Percentiles rank a stretch among this genome's conserved stretches.
These are phyloP conservation scores for Didymella lethalis DNA, from an alignment of 2,329 filamentous ascomycete genomes.

Conservation along the genomic window DNA sequence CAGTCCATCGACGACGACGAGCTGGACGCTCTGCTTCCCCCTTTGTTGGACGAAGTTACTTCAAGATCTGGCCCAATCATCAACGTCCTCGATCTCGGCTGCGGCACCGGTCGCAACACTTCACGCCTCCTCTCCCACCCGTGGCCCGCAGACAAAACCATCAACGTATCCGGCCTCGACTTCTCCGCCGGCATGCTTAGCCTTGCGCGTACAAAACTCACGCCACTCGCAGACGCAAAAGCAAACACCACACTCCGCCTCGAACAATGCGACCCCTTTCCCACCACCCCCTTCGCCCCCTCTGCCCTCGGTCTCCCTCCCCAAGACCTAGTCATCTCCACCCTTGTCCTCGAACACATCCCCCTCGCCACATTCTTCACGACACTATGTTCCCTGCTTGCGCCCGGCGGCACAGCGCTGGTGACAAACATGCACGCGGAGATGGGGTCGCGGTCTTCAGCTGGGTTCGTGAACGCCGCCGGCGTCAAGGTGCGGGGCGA, in stretches of 20 bases:
- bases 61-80: constrained; percentile 25
- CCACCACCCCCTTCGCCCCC: constrained; percentile 15
- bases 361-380: constrained; percentile 61
- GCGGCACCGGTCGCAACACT: constrained; percentile 71
- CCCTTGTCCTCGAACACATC: constrained; percentile 71
- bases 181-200: constrained; percentile 66
- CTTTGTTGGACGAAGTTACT: constrained; percentile 52
- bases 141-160: constrained; percentile 29
- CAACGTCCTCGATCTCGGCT: constrained; percentile 68
- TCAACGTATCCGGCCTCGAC: constrained; percentile 63
- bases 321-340: constrained; percentile 63
- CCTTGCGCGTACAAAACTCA: constrained; percentile 56
- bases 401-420: constrained; percentile 60
- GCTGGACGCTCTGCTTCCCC: constrained; percentile 60
- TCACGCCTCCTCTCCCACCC: constrained; percentile 56
- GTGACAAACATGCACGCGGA: constrained; percentile 75
- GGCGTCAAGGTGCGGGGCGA: constrained; percentile 64
- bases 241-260: constrained; percentile 18
- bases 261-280: constrained; percentile 45
- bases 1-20: constrained; percentile 69
- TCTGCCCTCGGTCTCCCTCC: constrained; percentile 21
- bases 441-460: constrained; percentile 67
- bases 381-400: constrained; percentile 54
- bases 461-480: constrained; percentile 66
- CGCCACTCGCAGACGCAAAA: constrained; percentile 5